These are phyloP conservation scores for Raffaelea arxii DNA, from an alignment of 2,329 filamentous ascomycete genomes.

Conservation along the genomic window DNA sequence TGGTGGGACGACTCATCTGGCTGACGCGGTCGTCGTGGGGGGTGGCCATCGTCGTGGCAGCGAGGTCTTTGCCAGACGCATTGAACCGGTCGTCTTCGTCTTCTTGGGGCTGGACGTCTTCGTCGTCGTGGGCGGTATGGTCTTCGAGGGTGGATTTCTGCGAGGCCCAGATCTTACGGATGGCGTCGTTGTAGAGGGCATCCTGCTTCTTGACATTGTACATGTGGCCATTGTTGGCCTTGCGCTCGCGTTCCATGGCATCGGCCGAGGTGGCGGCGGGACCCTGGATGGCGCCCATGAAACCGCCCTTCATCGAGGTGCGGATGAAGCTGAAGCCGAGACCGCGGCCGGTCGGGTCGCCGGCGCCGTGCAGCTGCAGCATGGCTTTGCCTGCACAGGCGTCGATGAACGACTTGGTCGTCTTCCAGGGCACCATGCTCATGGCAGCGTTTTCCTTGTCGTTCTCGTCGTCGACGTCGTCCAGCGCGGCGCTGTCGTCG, in stretches of 20 bases:
- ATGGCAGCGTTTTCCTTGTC: slow-evolving; percentile 67
- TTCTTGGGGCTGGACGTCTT: slow-evolving; percentile 46
- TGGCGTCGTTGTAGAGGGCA: slow-evolving; percentile 81
- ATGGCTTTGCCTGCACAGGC: slow-evolving; percentile 93
- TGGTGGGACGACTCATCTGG: slow-evolving; percentile 56
- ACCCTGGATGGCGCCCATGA: slow-evolving; percentile 65
- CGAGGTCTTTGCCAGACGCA: slow-evolving; percentile 56
- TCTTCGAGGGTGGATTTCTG: slow-evolving; percentile 74
- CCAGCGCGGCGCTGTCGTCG: slow-evolving; percentile 52
- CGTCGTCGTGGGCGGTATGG: slow-evolving; percentile 54
- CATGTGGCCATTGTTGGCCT: slow-evolving; percentile 84
- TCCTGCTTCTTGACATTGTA: slow-evolving; percentile 97
- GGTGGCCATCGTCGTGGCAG: not conserved
- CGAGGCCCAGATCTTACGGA: slow-evolving; percentile 83
- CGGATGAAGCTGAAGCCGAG: slow-evolving; percentile 96
- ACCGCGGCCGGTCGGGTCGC: slow-evolving; percentile 87
- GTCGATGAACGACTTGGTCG: slow-evolving; percentile 91
- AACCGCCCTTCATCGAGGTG: slow-evolving; percentile 97
- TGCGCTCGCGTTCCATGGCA: slow-evolving; percentile 77
- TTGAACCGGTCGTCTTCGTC: slow-evolving; percentile 63
- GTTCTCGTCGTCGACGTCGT: slow-evolving; percentile 54
- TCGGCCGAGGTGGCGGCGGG: slow-evolving; percentile 63
- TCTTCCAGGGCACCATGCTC: slow-evolving; percentile 91
- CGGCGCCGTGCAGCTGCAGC: slow-evolving; percentile 88
- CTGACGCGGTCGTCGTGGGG: slow-evolving; percentile 68